phyloP scores from a whole-genome alignment of 352 stramenopile species.

The Elongisporangium senticosum region DNA sequence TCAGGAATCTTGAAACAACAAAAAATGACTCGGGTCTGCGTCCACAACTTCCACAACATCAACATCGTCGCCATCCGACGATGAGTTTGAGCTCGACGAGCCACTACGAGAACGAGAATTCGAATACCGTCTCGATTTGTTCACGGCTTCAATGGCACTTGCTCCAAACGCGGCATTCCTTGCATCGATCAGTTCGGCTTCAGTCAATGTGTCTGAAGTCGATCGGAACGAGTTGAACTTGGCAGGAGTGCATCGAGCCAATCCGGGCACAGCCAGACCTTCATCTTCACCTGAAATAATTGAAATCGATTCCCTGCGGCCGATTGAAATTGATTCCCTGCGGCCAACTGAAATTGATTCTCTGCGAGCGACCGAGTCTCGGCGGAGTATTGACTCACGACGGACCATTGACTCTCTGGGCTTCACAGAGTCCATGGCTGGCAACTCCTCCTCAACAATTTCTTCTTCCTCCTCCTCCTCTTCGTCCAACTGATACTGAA shows the following conservation, averaged over 20 bases:
- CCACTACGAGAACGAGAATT: constrained; percentile 5
- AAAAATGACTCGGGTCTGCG: constrained; percentile 1
- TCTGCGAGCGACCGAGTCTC: constrained; percentile 1
- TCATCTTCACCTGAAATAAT: constrained; percentile 37
- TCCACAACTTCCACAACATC: constrained; percentile 7
- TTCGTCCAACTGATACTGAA: constrained; percentile 18
- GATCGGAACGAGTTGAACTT: constrained; percentile 84
- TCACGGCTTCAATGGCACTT: constrained; percentile 11
- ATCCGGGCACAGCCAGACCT: constrained; percentile 66
- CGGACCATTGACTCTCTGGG: neutral
- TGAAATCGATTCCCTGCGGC: constrained; percentile 25
- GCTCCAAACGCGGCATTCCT: constrained; percentile 10
- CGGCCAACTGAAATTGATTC: constrained; percentile 18
- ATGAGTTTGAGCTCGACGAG: constrained; percentile 6
- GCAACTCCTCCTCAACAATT: constrained; percentile 6
- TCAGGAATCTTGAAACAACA: neutral
- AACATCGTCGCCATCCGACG: constrained; percentile 4
- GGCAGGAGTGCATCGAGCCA: constrained; percentile 65
- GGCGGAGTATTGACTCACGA: neutral
- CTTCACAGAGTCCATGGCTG: constrained; percentile 1
- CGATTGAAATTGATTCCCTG: constrained; percentile 22
- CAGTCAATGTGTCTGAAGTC: constrained; percentile 9
- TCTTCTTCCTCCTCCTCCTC: constrained; percentile 15
- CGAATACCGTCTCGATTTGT: constrained; percentile 1
- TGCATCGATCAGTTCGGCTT: neutral